Evolutionary conservation across 345 rosid species (phyloP).

Genomic region (Salix arbutifolia): DNA sequence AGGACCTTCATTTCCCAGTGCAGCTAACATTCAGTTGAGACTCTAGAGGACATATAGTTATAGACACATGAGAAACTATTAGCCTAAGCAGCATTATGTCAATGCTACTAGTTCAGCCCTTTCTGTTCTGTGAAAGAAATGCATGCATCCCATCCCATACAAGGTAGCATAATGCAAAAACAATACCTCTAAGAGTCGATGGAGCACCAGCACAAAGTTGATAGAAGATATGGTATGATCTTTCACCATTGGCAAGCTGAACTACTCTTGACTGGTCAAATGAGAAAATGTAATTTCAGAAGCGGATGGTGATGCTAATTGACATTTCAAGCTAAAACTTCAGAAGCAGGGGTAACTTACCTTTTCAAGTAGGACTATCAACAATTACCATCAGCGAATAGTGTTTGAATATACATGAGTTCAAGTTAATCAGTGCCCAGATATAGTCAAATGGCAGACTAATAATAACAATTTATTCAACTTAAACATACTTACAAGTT

Average conservation of each 20-base stretch:
- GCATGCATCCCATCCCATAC: not conserved
- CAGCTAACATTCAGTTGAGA: not conserved
- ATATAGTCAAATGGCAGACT: not conserved
- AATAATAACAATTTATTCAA: constrained; percentile 9
- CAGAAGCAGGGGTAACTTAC: constrained; percentile 37
- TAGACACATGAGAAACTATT: not conserved
- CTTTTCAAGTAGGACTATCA: constrained; percentile 86
- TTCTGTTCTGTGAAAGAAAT: not conserved
- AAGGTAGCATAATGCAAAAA: constrained; percentile 5
- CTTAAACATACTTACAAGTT: constrained; percentile 58
- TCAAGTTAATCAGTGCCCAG: constrained; percentile 26
- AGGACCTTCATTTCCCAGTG: not conserved
- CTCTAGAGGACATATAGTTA: not conserved
- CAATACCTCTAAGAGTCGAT: constrained; percentile 67
- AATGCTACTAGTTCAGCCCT: not conserved
- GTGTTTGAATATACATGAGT: constrained; percentile 17
- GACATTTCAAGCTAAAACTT: constrained; percentile 12
- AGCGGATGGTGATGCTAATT: constrained; percentile 12
- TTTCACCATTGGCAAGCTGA: constrained; percentile 79
- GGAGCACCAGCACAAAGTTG: constrained; percentile 96
- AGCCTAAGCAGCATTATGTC: not conserved
- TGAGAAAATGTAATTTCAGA: constrained; percentile 30
- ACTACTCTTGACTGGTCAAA: constrained; percentile 90
- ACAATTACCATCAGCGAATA: constrained; percentile 18
- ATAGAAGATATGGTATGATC: constrained; percentile 89